Evolutionary conservation across 1,284 basidiomycete species (phyloP).

Genomic region (Cutaneotrichosporon sp.): DNA sequence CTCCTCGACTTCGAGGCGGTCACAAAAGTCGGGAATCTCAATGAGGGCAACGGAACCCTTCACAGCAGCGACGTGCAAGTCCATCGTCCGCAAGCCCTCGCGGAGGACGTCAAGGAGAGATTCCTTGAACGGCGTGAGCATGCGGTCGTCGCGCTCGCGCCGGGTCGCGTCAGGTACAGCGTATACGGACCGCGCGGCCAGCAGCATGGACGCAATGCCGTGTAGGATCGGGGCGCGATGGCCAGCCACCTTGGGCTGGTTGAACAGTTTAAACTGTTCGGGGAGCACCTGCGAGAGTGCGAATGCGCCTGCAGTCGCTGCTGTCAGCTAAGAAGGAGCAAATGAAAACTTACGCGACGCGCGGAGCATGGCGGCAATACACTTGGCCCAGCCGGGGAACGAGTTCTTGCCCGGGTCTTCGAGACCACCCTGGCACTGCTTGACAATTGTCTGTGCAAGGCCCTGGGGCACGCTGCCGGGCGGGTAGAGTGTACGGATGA

Average conservation of each 20-base stretch:
- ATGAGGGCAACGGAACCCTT: slow-evolving; percentile 58
- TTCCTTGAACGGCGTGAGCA: slow-evolving; percentile 65
- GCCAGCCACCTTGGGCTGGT: slow-evolving; percentile 67
- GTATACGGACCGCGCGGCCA: slow-evolving; percentile 43
- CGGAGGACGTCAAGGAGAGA: slow-evolving; percentile 53
- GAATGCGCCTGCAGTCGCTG: slow-evolving; percentile 66
- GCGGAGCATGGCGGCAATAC: slow-evolving; percentile 67
- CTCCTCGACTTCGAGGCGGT: slow-evolving; percentile 68
- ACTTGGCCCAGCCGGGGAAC: slow-evolving; percentile 74
- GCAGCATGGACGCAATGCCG: slow-evolving; percentile 52
- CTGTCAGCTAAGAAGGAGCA: background rate
- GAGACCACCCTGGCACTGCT: slow-evolving; percentile 71
- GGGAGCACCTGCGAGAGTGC: slow-evolving; percentile 64
- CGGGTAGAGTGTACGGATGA: slow-evolving; percentile 67
- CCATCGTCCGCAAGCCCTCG: slow-evolving; percentile 39
- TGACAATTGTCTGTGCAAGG: slow-evolving; percentile 66
- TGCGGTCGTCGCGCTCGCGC: slow-evolving; percentile 40
- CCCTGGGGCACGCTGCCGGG: slow-evolving; percentile 49
- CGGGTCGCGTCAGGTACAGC: slow-evolving; percentile 22
- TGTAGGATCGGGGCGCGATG: slow-evolving; percentile 67
- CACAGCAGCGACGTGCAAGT: slow-evolving; percentile 57
- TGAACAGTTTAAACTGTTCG: slow-evolving; percentile 68
- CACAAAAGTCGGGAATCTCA: slow-evolving; percentile 60
- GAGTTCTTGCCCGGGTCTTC: slow-evolving; percentile 86
- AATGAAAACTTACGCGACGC: slow-evolving; percentile 60